Conservation (phyloP, 306 rosid species). For the Dryas octopetala region DNA sequence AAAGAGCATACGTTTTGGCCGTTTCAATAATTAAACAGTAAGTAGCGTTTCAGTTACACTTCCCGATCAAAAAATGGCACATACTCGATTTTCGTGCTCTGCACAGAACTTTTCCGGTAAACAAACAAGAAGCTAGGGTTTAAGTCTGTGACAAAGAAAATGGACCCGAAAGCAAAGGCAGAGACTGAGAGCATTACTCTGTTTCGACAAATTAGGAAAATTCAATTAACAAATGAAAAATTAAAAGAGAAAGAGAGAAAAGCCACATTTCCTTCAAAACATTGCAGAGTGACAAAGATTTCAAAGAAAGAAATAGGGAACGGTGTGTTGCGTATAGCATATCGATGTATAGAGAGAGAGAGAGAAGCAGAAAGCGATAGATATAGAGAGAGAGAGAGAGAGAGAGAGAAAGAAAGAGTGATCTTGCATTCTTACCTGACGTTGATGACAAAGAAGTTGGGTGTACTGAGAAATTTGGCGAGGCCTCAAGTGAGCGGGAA, state of each 20-base stretch:
- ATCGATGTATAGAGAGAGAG: not conserved
- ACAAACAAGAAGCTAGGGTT: constrained; percentile 40
- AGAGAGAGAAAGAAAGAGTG: not conserved
- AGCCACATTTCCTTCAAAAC: constrained; percentile 13
- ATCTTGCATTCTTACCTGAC: constrained; percentile 3
- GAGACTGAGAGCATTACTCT: not conserved
- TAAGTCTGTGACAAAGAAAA: not conserved
- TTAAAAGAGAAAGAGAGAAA: not conserved
- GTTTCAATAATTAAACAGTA: not conserved
- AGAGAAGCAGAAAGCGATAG: not conserved
- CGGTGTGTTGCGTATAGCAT: not conserved
- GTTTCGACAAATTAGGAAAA: not conserved
- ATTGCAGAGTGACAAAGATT: not conserved
- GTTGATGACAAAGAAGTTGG: constrained; percentile 2
- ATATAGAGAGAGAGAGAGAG: not conserved
- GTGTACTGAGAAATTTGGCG: not conserved
- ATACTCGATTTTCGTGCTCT: not conserved
- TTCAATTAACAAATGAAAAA: not conserved
- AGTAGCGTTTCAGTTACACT: not conserved
- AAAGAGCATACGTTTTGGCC: not conserved
- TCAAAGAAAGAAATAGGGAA: not conserved
- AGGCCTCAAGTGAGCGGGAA: constrained; percentile 1
- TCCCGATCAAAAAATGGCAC: not conserved
- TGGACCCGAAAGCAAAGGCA: not conserved
- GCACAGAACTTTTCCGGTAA: not conserved